Evolutionary conservation across 345 rosid genomes (phyloP), one percentile per base, ranked within the genome.

Genomic region (Erodium maritimum): DNA sequence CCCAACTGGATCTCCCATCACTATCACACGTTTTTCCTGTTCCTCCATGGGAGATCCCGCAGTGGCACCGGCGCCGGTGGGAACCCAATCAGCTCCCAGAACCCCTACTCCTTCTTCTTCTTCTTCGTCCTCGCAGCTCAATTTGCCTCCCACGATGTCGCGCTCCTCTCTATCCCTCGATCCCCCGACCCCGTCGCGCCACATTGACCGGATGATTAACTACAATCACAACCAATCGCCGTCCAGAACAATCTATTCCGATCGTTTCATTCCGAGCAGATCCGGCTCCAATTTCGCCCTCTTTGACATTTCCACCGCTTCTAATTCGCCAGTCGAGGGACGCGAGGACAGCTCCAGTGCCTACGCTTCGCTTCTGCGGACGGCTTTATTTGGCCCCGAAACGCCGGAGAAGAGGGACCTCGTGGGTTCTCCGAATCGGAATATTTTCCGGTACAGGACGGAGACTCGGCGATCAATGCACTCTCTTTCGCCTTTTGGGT

Each of bases 251-350:
- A 94, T 94, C 50, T 87, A 76, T 79, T 94, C 96, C 54, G 99
- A 90, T 61, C 76, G 97, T 77, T 94, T 94, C 66, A 94, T 94
- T 1, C 99, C 99, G 19, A 80, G 95, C 72, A 86, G 97, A 84
- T 85, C 97, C 51, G 82, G 83, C 59, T 94, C 97, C n/a, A 94
- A 94, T 70, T 90, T 90, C 63, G 90, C 82, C 1, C 88, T 94
- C 23, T 90, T 94, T 66, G 82, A 81, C 57, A 77, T 93, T 57
- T 59, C 85, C 20, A 70, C 81, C 12, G 64, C 83, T 0, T 56
- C 69, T 0, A 70, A 61, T 52, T 18, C 75, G 21, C 52, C 71
- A 51, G 63, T 63, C 3, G 68, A 62, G 1, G 79, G 76, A n/a
- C 80, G 85, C n/a, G 86, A 86, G 67, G 96, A 88, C 5, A 69